Evolutionary conservation across 2,329 filamentous ascomycete genomes (phyloP).

Genomic region (Alternaria arbusti): DNA sequence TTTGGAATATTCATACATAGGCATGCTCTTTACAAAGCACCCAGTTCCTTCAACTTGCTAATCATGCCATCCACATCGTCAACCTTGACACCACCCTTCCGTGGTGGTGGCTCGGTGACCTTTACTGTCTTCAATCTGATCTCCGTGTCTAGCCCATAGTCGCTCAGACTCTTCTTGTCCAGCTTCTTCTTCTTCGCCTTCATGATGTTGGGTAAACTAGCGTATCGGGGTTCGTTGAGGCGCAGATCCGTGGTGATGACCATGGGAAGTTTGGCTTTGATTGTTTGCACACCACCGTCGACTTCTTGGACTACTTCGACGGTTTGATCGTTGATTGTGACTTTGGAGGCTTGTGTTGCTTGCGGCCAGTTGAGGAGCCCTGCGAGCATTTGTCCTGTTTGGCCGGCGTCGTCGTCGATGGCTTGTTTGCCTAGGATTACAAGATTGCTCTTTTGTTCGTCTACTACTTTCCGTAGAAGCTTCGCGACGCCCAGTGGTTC

Average conservation of each 20-base stretch:
- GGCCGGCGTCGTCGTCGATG: constrained; percentile 93
- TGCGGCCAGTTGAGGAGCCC: constrained; percentile 91
- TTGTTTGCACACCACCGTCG: constrained; percentile 91
- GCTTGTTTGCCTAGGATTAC: constrained; percentile 97
- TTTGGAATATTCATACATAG: not conserved
- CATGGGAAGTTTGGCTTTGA: constrained; percentile 85
- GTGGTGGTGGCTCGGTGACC: constrained; percentile 83
- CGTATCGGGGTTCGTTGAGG: constrained; percentile 93
- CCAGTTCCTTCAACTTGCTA: constrained; percentile 91
- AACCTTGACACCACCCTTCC: constrained; percentile 95
- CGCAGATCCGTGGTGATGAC: constrained; percentile 93
- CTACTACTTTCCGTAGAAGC: constrained; percentile 77
- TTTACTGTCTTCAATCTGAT: constrained; percentile 86
- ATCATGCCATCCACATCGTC: constrained; percentile 97
- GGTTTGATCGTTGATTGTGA: constrained; percentile 74
- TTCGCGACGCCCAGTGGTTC: constrained; percentile 95
- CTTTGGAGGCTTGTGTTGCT: constrained; percentile 89
- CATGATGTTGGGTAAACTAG: constrained; percentile 97
- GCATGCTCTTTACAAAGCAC: constrained; percentile 70
- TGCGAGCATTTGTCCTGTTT: constrained; percentile 98
- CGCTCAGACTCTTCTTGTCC: constrained; percentile 85
- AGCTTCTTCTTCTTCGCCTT: constrained; percentile 99
- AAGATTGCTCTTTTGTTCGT: constrained; percentile 86
- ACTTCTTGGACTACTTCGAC: constrained; percentile 89
- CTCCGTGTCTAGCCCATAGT: constrained; percentile 74